Evolutionary conservation across 1,284 basidiomycete species (phyloP), one percentile per base, ranked within the genome.

Genomic region (Moniliella sp.): DNA sequence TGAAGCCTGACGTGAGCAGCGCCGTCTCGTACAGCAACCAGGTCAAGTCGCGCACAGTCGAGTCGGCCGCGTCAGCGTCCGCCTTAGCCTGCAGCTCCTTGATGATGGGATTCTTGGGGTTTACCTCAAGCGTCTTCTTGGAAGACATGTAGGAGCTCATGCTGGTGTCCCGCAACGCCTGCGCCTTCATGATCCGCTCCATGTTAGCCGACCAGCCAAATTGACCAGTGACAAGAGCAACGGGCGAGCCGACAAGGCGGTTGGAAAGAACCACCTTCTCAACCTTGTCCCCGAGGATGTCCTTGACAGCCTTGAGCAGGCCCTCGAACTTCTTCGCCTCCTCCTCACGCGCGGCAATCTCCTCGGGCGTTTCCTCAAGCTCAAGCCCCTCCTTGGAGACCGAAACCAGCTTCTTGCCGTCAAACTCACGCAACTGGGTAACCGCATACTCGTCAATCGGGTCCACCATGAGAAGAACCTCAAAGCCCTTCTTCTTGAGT

Each of bases 181-280:
- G 91, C 11, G 88, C 86, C 69, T 93, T 93, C 91, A 97, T 97
- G 71, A 97, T 93, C 64, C 88, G 79, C 67, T 93, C 76, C 86
- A 94, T 93, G 74, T 94, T 94, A 45, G 86, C 84, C 29, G 84
- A 93, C 91, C 91, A 97, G 42, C 88, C 86, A 64, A 93, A 97
- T 64, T 93, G 84, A 44, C 86, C 88, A 46, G 91, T 94, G 61
- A 94, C 88, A 7, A 59, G 39, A 15, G 57, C 56, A 25, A 48
- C 56, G 18, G 56, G 56, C 33, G 56, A 59, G 40, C 52, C 54
- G 40, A 57, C 54, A 39, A 59, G 52, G 21, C 88, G 83, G 75
- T 91, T 94, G 33, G 91, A 97, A 51, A 94, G 72, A 45, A 93
- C 74, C 21, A 97, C 91, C 74, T 97, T 97, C 74, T 97, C 91